Conservation (phyloP, 2,329 filamentous ascomycete genomes). For the Xylaria sp. region DNA sequence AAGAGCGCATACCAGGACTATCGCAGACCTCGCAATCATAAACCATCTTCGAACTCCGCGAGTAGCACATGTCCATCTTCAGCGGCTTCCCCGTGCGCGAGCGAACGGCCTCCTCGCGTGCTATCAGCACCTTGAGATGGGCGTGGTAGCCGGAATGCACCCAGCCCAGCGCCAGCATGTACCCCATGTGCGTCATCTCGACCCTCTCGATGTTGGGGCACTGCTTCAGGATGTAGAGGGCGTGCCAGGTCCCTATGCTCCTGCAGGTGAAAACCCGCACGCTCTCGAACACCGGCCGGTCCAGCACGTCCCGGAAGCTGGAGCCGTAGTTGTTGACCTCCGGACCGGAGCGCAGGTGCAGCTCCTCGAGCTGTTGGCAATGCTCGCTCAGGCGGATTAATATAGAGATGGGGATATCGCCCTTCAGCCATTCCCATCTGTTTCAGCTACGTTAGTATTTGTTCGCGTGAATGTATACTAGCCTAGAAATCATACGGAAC, state of each 20-base stretch:
- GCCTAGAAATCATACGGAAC: too few relatives aligned
- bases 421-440: slow-evolving; percentile 28
- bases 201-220: slow-evolving; percentile 25
- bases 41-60: slow-evolving; percentile 7
- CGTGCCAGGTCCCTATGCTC: slow-evolving; percentile 19
- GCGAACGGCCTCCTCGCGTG: slow-evolving; percentile 23
- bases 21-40: slow-evolving; percentile 29
- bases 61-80: slow-evolving; percentile 33
- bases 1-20: background rate
- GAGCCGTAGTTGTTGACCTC: slow-evolving; percentile 10
- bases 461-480: background rate
- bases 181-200: slow-evolving; percentile 23
- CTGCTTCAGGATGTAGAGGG: slow-evolving; percentile 14
- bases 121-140: slow-evolving; percentile 15
- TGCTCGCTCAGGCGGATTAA: slow-evolving; percentile 14
- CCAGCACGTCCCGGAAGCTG: slow-evolving; percentile 17
- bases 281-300: slow-evolving; percentile 15
- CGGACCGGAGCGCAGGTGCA: slow-evolving; percentile 27
- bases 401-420: slow-evolving; percentile 26
- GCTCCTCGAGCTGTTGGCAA: slow-evolving; percentile 24
- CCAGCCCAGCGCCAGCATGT: slow-evolving; percentile 19
- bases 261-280: slow-evolving; percentile 27
- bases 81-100: slow-evolving; percentile 10
- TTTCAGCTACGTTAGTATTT: background rate
- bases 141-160: slow-evolving; percentile 18